Percentiles rank a stretch among this genome's conserved stretches.
These are phyloP conservation scores for Rosellinia necatrix DNA, from an alignment of 2,329 filamentous ascomycete genomes.

Conservation along the genomic window DNA sequence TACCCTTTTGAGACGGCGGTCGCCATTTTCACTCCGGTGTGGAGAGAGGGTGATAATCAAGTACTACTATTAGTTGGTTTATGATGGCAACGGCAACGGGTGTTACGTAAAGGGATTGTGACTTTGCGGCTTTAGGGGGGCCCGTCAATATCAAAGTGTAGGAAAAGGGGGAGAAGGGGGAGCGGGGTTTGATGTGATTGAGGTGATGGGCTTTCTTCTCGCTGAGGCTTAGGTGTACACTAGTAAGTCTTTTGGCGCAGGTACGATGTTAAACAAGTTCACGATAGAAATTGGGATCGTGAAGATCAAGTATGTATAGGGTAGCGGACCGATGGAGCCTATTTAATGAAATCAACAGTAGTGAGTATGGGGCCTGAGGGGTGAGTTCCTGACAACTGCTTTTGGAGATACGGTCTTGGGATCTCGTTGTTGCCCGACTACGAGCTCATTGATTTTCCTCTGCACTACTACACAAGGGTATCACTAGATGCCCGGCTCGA, in stretches of 20 bases:
- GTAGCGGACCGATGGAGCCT: slow-evolving; percentile 5
- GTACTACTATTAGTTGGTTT: slow-evolving; percentile 1
- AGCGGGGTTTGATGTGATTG: no score
- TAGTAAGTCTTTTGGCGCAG: slow-evolving; percentile 3
- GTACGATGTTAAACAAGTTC: slow-evolving; percentile 6
- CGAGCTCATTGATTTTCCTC: slow-evolving; percentile 14
- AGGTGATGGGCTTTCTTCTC: slow-evolving; percentile 7
- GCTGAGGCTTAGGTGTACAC: slow-evolving; percentile 5
- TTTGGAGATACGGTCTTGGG: slow-evolving; percentile 1
- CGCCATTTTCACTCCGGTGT: slow-evolving; percentile 25
- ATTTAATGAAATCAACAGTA: slow-evolving; percentile 20
- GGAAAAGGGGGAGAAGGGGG: slow-evolving; percentile 8
- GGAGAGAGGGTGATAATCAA: not conserved
- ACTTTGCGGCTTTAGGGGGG: slow-evolving; percentile 11
- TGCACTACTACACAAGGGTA: slow-evolving; percentile 15
- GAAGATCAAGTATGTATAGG: slow-evolving; percentile 3
- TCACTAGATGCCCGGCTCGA: slow-evolving; percentile 10
- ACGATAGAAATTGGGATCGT: not conserved
- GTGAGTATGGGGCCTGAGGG: not conserved
- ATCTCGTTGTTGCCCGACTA: slow-evolving; percentile 3
- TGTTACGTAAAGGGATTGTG: not conserved
- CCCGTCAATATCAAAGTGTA: slow-evolving; percentile 5
- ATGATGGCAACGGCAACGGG: not conserved
- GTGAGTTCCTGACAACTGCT: slow-evolving; percentile 4
- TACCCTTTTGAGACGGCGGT: slow-evolving; percentile 38